Evolutionary conservation across 805 yeast species (phyloP).

Genomic region (Lipomyces sp.): DNA sequence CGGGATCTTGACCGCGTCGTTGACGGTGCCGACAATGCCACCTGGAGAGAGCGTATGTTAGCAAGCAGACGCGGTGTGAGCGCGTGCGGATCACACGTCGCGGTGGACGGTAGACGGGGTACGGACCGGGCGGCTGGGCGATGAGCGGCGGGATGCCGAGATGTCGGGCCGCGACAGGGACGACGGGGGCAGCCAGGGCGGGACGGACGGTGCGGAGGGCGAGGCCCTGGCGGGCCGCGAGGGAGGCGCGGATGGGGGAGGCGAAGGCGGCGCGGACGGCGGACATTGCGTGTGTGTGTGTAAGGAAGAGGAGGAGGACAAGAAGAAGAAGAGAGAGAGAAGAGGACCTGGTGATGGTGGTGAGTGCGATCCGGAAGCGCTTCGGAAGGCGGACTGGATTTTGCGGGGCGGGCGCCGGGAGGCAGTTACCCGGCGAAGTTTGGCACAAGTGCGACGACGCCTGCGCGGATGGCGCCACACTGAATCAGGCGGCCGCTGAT

Average conservation of each 20-base stretch:
- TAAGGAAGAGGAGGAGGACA: neutral
- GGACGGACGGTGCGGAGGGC: conserved; percentile 10
- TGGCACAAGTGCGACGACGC: conserved; percentile 4
- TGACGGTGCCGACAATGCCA: conserved; percentile 84
- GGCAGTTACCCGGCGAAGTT: conserved; percentile 2
- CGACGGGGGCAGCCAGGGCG: conserved; percentile 2
- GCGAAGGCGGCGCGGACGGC: conserved; percentile 16
- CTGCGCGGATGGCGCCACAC: neutral
- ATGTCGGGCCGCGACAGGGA: conserved; percentile 16
- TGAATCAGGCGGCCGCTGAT: conserved; percentile 16
- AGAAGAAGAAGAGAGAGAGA: neutral
- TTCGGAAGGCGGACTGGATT: neutral
- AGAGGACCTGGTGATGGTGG: neutral
- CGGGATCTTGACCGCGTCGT: conserved; percentile 79
- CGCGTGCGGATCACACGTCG: no score
- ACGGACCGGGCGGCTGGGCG: conserved; percentile 28
- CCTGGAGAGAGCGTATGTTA: conserved; percentile 84
- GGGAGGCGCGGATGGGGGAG: conserved; percentile 15
- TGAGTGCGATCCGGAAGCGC: neutral
- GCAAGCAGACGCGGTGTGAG: neutral
- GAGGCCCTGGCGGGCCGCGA: conserved; percentile 8
- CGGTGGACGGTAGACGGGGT: no score
- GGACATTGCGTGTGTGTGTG: conserved; percentile 5
- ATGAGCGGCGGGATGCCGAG: conserved; percentile 28
- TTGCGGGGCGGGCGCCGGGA: conserved; percentile 3